Percentiles rank a stretch among this genome's conserved stretches.
These are phyloP conservation scores for Calophaca sinica DNA, from an alignment of 306 rosid species.

Conservation along the genomic window DNA sequence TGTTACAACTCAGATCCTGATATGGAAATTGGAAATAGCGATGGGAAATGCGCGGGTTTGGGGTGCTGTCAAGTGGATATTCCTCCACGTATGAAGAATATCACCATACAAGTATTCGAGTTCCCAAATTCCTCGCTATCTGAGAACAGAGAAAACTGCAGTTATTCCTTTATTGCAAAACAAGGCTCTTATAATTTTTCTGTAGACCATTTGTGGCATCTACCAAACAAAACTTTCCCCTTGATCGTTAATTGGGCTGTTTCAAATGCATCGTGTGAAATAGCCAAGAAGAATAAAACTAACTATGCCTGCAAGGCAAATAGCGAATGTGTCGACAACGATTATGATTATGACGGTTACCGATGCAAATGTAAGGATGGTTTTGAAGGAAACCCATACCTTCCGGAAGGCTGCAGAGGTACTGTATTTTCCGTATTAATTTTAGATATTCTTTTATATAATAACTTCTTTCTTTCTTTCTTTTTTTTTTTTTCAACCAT, in stretches of 20 bases:
- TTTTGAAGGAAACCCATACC: background rate
- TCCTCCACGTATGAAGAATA: constrained; percentile 10
- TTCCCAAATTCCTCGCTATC: too few relatives aligned
- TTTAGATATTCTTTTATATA: too few relatives aligned
- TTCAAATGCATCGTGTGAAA: constrained; percentile 15
- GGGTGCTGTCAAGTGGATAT: constrained; percentile 42
- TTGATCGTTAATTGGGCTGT: constrained; percentile 54
- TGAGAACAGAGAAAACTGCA: background rate
- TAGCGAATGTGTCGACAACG: background rate
- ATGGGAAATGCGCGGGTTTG: background rate
- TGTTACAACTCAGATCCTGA: background rate
- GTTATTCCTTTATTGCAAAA: constrained; percentile 39
- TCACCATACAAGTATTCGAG: background rate
- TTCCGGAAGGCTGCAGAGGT: background rate
- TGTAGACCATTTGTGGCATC: background rate
- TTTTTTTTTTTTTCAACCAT: too few relatives aligned
- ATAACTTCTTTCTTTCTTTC: too few relatives aligned
- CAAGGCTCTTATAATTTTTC: constrained; percentile 33
- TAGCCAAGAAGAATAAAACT: too few relatives aligned
- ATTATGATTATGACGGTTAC: background rate
- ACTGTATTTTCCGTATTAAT: too few relatives aligned
- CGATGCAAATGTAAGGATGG: background rate
- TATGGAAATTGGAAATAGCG: background rate
- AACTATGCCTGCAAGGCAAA: background rate
- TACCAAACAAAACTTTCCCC: background rate